Evolutionary conservation across 2,329 filamentous ascomycete species (phyloP), one percentile per base, ranked within the genome.

Genomic region (Fusarium newnesense): DNA sequence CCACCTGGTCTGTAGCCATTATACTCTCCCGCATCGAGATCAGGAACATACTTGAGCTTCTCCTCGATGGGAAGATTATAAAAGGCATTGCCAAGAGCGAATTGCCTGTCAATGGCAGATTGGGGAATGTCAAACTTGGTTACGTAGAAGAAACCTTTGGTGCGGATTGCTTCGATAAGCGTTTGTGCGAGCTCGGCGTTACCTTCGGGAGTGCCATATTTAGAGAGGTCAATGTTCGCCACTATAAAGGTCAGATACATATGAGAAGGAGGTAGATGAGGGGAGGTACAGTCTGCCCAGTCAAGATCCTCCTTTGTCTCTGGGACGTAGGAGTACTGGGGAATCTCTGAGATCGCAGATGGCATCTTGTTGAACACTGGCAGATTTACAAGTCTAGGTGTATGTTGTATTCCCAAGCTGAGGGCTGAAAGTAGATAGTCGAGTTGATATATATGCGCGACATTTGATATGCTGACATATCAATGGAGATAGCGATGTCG

Each of bases 71-170:
- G 88, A 0, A 91, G 83, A 2, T 79, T 68, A 24, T 82, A 83
- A 74, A 91, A 89, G 26, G 87, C 84, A 43, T 88, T 85, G 0
- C 87, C 89, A 1, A 91, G 82, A 5, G 89, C 86, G 66, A 91
- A 91, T 64, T 91, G 89, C 3, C 81, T 80, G 65, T 91, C 86
- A 2, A 91, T 85, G 34, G 86, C 84, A 44, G 89, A 86, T 76
- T 91, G 89, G 1, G 82, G 81, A 24, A 91, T 86, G 69, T 86
- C 88, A 73, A 88, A 91, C 79, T 92, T 90, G 67, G 86, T 89
- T 4, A 91, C 75, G 8, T 77, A 77, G 37, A 77, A 74, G 58
- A 78, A 77, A 0, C 79, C 80, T 60, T 82, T 83, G 10, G 77
- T 82, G 2, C 80, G 79, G 49, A 82, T 76, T 2, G 81, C 80